Percentiles rank a stretch among this genome's conserved stretches.
Evolutionary conservation across 352 stramenopile species (phyloP).

Genomic region (Phytophthora idaei): DNA sequence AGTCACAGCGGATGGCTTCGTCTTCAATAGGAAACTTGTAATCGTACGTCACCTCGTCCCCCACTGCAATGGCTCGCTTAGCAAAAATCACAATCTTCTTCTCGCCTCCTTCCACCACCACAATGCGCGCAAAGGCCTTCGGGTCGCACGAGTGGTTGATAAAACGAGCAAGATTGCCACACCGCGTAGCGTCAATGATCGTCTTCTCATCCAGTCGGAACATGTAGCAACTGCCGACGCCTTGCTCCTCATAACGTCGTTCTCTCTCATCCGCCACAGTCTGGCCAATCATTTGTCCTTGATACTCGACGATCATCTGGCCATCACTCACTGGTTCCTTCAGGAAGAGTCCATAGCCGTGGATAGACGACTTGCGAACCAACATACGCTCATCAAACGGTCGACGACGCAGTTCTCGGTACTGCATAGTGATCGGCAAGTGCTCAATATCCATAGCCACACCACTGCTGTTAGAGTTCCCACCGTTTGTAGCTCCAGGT

Average conservation of each 20-base stretch:
- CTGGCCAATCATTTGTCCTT: constrained; percentile 93
- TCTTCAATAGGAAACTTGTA: constrained; percentile 98
- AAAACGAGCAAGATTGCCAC: constrained; percentile 94
- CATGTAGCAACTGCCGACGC: constrained; percentile 97
- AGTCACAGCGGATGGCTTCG: constrained; percentile 93
- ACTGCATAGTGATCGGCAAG: constrained; percentile 89
- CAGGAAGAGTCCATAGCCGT: constrained; percentile 97
- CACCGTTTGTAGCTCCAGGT: constrained; percentile 14
- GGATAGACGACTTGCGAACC: constrained; percentile 94
- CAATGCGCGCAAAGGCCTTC: constrained; percentile 94
- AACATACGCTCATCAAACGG: constrained; percentile 91
- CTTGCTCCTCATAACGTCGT: constrained; percentile 93
- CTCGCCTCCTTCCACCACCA: constrained; percentile 82
- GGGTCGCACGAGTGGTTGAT: constrained; percentile 97
- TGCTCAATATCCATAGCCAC: constrained; percentile 84
- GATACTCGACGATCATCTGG: constrained; percentile 98
- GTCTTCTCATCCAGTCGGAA: constrained; percentile 94
- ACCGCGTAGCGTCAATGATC: constrained; percentile 95
- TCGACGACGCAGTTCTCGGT: constrained; percentile 91
- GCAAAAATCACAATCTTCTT: constrained; percentile 98
- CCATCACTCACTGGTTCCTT: constrained; percentile 90
- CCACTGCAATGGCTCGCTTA: constrained; percentile 88
- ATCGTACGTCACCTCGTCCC: constrained; percentile 96
- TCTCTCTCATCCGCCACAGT: constrained; percentile 93
- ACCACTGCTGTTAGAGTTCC: constrained; percentile 25